phyloP scores from a whole-genome alignment of 805 yeast genomes.

The Metschnikowia shivogae region DNA sequence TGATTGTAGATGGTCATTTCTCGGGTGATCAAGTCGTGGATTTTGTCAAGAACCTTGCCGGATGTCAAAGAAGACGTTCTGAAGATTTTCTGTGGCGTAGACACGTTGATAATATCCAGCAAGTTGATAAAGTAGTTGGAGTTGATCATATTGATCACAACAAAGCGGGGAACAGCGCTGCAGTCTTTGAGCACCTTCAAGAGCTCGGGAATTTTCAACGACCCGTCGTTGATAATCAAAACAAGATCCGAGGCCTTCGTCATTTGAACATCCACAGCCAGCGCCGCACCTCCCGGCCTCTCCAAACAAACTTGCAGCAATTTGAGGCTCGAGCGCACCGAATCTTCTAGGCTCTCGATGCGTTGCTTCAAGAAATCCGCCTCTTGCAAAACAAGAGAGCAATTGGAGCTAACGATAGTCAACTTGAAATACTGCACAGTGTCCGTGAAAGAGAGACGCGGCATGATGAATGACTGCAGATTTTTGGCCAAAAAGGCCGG shows the following conservation, averaged over 20 bases:
- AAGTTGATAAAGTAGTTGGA: slow-evolving; percentile 38
- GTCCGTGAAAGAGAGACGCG: slow-evolving; percentile 27
- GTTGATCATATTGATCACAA: slow-evolving; percentile 37
- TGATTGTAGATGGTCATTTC: slow-evolving; percentile 15
- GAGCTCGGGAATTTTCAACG: slow-evolving; percentile 25
- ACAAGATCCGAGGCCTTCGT: slow-evolving; percentile 26
- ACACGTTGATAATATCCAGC: slow-evolving; percentile 31
- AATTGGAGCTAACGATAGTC: slow-evolving; percentile 21
- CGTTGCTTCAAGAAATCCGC: slow-evolving; percentile 14
- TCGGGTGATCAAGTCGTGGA: slow-evolving; percentile 26
- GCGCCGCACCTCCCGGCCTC: slow-evolving; percentile 1
- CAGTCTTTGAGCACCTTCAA: slow-evolving; percentile 14
- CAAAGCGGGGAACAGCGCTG: slow-evolving; percentile 23
- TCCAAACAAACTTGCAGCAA: slow-evolving; percentile 3
- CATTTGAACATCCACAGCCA: slow-evolving; percentile 15
- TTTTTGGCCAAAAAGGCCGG: not conserved
- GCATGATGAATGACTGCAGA: slow-evolving; percentile 35
- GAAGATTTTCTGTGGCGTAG: slow-evolving; percentile 38
- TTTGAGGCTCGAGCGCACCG: not conserved
- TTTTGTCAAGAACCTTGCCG: slow-evolving; percentile 21
- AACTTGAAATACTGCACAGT: slow-evolving; percentile 16
- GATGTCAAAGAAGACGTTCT: slow-evolving; percentile 32
- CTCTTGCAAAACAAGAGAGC: slow-evolving; percentile 16
- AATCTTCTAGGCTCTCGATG: not conserved
- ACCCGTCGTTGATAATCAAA: slow-evolving; percentile 39